Base-by-base conservation (phyloP, 2,329 filamentous ascomycete species). In the Coleophoma crateriformis region DNA sequence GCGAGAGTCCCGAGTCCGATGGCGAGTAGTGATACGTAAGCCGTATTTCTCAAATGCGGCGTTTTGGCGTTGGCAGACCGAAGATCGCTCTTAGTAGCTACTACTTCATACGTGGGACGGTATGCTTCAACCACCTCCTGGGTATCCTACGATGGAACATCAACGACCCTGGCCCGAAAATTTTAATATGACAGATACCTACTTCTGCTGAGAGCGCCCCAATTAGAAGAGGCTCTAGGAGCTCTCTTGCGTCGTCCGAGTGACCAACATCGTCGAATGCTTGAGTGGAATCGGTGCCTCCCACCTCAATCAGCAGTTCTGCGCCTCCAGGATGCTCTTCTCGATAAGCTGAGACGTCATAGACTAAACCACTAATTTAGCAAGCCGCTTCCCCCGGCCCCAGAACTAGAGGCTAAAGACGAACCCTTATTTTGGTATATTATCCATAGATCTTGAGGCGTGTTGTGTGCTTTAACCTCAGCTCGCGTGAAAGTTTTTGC, bases 181-280 rank as follows among this genome's bases (percentile, higher is more conserved):
- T 15, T 39, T n/a, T 14, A 39, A 15, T 7, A 13, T 7, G 12
- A 13, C 8, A 3, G 37, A 39, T 15, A 67, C 71, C 35, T 71
- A 81, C 77, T 66, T 71, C 60, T 63, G 79, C 71, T 71, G 82
- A 81, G 54, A 84, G 64, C 33, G 58, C 71, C 45, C 78, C 80
- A 55, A 82, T 69, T n/a, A 75, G 64, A 54, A 82, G 65, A 50
- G 74, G 75, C 3, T 79, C 73, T 49, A 87, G 75, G 58, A 86
- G 83, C 20, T 42, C 40, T 42, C 40, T 42, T 42, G 40, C 40
- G 22, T 42, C 40, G 14, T 42, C 40, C 66, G 85, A 90, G 73
- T 95, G 89, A 41, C 88, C 88, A 35, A 89, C 87, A 61, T 91
- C 86, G 70, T 94, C 88, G 62, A 91, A 94, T 39, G 82, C 85